Base-by-base conservation (phyloP, 1,284 basidiomycete genomes). In the Gymnopus androsaceus region DNA sequence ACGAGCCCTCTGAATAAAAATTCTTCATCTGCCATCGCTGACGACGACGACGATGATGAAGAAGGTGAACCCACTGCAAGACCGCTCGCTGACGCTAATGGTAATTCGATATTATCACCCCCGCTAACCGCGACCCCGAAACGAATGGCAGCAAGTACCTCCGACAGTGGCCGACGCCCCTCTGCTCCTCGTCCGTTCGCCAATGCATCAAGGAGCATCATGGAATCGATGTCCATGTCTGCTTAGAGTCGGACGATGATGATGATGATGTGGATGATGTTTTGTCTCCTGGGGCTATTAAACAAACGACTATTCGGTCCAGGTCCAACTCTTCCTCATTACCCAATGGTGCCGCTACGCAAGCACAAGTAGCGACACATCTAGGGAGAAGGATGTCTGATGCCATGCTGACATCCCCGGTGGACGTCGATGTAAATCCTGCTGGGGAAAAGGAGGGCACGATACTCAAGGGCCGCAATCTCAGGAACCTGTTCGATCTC, bases 201-300 rank as follows among this genome's bases (percentile, higher is more conserved):
- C 6, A 57, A 57, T 33, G 44, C 59, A 6, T 45, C 53, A 19
- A 47, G 59, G 47, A 61, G 55, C 42, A 46, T 60, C 25, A 45
- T 67, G n/a, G 74, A 76, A 21, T 63, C 65, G 7, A 56, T 77
- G 15, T 66, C 74, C 0, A 75, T 76, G 73, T 72, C 76, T 2
- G 67, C 73, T 4, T 78, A 8, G 69, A 68, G 27, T 60, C 64
- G 2, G 68, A 69, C 19, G 62, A 65, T 3, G 63, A 63, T 31
- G 61, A 60, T 14, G 50, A 58, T 36, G 59, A 58, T 15, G 61
- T 46, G 19, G 60, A 57, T n/a, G 48, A 56, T 15, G 37, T 34
- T 46, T 54, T 38, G 25, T 47, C 14, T 7, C 52, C 55, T 42
- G 31, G 31, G 7, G n/a, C 34, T 23, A 25, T 45, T 5, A 53